Evolutionary conservation across 306 rosid genomes (phyloP).

Genomic region (Quercus variabilis): DNA sequence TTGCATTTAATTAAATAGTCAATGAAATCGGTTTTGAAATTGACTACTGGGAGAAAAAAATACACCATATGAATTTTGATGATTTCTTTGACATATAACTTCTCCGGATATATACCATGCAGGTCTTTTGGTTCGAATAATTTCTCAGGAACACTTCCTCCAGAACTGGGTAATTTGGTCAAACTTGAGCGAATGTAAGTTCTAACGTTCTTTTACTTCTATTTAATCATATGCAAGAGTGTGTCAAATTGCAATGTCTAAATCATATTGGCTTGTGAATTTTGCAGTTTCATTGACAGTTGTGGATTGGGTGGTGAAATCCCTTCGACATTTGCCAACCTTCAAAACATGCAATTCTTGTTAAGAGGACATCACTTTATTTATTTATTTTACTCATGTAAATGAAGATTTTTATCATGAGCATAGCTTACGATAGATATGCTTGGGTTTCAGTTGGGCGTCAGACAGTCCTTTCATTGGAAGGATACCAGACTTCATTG

Average conservation of each 20-base stretch:
- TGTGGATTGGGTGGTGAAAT: too few species aligned
- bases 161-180: constrained; percentile 25
- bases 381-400: too few species aligned
- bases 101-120: not conserved
- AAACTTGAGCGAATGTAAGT: constrained; percentile 16
- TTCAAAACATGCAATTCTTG: too few species aligned
- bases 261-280: not conserved
- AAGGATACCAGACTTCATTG: constrained; percentile 27
- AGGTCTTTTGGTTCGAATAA: constrained; percentile 23
- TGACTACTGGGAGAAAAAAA: too few species aligned
- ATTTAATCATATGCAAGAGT: not conserved
- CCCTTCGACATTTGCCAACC: too few species aligned
- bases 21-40: too few species aligned
- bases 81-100: not conserved
- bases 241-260: not conserved
- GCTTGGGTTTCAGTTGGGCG: constrained; percentile 12
- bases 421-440: not conserved
- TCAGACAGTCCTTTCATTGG: constrained; percentile 22
- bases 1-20: too few species aligned
- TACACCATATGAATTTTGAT: too few species aligned
- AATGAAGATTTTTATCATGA: too few species aligned
- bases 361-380: too few species aligned
- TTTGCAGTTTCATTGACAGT: not conserved
- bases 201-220: not conserved
- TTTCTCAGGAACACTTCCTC: constrained; percentile 26